These are phyloP conservation scores for Bruguiera sexangula DNA, from an alignment of 345 rosid genomes.

Conservation along the genomic window DNA sequence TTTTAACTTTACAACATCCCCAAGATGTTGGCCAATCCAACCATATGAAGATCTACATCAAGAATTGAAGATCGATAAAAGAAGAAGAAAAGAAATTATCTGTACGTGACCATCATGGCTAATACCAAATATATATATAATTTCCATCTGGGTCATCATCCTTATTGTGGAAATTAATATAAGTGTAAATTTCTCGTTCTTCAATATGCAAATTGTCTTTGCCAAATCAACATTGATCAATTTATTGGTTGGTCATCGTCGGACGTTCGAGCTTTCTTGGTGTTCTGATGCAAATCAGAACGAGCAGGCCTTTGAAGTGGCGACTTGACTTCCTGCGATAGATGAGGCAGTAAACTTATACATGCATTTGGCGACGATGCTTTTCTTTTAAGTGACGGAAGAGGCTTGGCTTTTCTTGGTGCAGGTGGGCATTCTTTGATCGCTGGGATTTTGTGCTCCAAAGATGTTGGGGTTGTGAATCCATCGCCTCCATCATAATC, in stretches of 20 bases:
- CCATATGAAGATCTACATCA: not conserved
- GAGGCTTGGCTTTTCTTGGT: slow-evolving; percentile 17
- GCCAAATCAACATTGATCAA: not conserved
- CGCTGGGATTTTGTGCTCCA: slow-evolving; percentile 20
- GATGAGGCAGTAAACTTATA: slow-evolving; percentile 32
- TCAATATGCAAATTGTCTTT: not conserved
- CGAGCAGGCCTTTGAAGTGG: slow-evolving; percentile 27
- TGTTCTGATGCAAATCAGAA: slow-evolving; percentile 23
- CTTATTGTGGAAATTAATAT: no score
- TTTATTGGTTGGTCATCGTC: slow-evolving; percentile 13
- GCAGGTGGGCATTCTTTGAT: slow-evolving; percentile 26
- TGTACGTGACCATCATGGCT: not conserved
- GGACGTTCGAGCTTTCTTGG: slow-evolving; percentile 53
- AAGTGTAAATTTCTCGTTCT: no score
- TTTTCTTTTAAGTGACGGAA: slow-evolving; percentile 34
- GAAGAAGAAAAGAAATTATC: no score
- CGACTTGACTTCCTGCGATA: slow-evolving; percentile 43
- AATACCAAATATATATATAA: not conserved
- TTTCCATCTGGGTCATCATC: slow-evolving; percentile 1
- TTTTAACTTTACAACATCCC: slow-evolving; percentile 28
- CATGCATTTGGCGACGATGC: not conserved
- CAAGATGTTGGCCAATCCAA: slow-evolving; percentile 8
- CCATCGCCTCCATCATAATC: slow-evolving; percentile 15
- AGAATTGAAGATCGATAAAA: not conserved
- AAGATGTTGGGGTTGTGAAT: slow-evolving; percentile 28